These are phyloP conservation scores for Pezicula neosporulosa DNA, from an alignment of 2,329 filamentous ascomycete species.

Conservation along the genomic window DNA sequence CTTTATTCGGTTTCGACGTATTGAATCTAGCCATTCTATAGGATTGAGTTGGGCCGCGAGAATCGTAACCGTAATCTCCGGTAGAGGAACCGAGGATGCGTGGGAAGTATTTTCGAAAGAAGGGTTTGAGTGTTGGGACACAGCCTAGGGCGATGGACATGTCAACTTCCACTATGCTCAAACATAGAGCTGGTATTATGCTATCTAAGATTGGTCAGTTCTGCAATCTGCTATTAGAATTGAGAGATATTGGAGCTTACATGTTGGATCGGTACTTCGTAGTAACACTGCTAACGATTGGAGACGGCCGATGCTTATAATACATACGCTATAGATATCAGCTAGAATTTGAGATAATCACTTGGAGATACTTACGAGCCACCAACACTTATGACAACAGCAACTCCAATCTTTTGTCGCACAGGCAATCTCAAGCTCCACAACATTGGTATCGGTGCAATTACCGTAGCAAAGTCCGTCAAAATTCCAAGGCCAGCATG, in stretches of 20 bases:
- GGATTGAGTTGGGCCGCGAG: background rate
- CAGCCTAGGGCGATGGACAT: slow-evolving; percentile 6
- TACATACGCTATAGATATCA: slow-evolving; percentile 30
- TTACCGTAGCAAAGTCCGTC: slow-evolving; percentile 21
- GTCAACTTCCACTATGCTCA: slow-evolving; percentile 3
- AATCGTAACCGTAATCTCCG: background rate
- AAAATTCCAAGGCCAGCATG: slow-evolving; percentile 24
- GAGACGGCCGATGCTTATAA: slow-evolving; percentile 19
- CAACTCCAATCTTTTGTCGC: slow-evolving; percentile 36
- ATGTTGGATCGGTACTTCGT: slow-evolving; percentile 11
- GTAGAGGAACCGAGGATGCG: slow-evolving; percentile 6
- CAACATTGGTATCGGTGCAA: slow-evolving; percentile 39
- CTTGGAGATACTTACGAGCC: background rate
- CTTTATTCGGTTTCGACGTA: background rate
- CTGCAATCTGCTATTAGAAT: background rate
- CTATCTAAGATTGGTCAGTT: background rate
- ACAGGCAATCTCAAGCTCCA: slow-evolving; percentile 38
- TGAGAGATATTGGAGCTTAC: background rate
- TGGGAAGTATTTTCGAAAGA: slow-evolving; percentile 15
- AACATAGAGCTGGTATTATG: slow-evolving; percentile 15
- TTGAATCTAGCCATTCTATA: background rate
- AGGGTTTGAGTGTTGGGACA: slow-evolving; percentile 3
- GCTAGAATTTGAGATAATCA: background rate
- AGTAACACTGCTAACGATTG: slow-evolving; percentile 14
- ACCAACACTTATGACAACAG: slow-evolving; percentile 30